Base-by-base conservation (phyloP, 2,329 filamentous ascomycete species). In the Paracamarosporium sp. region DNA sequence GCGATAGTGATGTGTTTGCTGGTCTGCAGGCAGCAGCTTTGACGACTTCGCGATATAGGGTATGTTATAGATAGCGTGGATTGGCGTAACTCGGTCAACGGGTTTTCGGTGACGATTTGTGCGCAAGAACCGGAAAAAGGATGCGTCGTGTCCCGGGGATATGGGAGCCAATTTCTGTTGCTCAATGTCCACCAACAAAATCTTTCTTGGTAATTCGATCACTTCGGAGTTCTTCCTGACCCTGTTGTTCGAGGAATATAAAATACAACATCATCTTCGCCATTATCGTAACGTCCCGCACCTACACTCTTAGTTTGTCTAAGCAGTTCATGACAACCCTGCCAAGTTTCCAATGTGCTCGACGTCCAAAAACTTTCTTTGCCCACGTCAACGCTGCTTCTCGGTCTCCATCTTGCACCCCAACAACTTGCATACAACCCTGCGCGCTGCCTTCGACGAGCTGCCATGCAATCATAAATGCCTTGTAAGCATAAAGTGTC, bases 391-490 rank as follows among this genome's bases (percentile, higher is more conserved):
- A 35, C 11, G 61, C 66, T 31, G 20, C 58, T 27, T 60, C 55
- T 11, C 46, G 44, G 46, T 65, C 58, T 2, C 64, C 60, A 43
- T 68, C 61, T 9, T 46, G 40, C 25, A 68, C 57, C 1, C 60
- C 59, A 50, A 67, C 55, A 24, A 57, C 61, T 28, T 64, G 59
- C 66, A 67, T 63, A 5, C 59, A 52, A 4, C 61, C 61, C 13
- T 50, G 40, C 20, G 62, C 44, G 2, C 61, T 61, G 15, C 58
- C 53, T 3, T 53, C 31, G 9, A 66, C 35, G 9, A 67, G 55
- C 43, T 68, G 66, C 64, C 65, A 68, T 22, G 65, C 65, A 46
- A 68, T 64, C 61, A 66, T 65, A 25, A 65, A 66, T 0, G 65
- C 64, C 36, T 64, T 64, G 46, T 59, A 66, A 12, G 65, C 65